Evolutionary conservation across 2,329 filamentous ascomycete species (phyloP).

Genomic region (Epichloe amarillans): DNA sequence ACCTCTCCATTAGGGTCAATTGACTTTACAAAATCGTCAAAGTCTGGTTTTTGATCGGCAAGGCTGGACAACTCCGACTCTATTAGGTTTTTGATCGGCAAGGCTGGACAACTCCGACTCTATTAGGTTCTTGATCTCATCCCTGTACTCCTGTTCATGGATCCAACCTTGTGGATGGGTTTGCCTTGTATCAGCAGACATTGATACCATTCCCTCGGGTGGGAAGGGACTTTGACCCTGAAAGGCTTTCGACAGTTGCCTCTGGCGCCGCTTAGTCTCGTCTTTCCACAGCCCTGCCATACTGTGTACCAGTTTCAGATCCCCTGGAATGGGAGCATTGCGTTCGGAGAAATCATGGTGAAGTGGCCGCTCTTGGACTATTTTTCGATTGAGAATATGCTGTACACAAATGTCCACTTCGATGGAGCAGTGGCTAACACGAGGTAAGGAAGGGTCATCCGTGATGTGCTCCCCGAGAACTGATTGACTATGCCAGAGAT

Average conservation of each 20-base stretch:
- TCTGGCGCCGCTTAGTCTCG: constrained; percentile 67
- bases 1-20: constrained; percentile 42
- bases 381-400: constrained; percentile 69
- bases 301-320: constrained; percentile 78
- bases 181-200: constrained; percentile 71
- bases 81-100: constrained; percentile 45
- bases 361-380: constrained; percentile 61
- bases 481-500: constrained; percentile 70
- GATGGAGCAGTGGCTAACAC: constrained; percentile 75
- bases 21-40: constrained; percentile 51
- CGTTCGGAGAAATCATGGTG: constrained; percentile 82
- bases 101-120: constrained; percentile 43
- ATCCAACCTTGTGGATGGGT: constrained; percentile 73
- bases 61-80: constrained; percentile 43
- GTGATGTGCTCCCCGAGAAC: constrained; percentile 37
- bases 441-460: constrained; percentile 52
- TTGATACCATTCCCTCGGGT: constrained; percentile 67
- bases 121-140: constrained; percentile 50
- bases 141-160: constrained; percentile 72
- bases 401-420: constrained; percentile 85
- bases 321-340: constrained; percentile 44
- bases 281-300: constrained; percentile 91
- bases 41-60: constrained; percentile 31
- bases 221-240: constrained; percentile 65
- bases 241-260: constrained; percentile 50